Percentiles rank a stretch among this genome's conserved stretches.
Evolutionary conservation across 176 grass and related monocot genomes (phyloP).

Genomic region (Thinopyrum elongatum): DNA sequence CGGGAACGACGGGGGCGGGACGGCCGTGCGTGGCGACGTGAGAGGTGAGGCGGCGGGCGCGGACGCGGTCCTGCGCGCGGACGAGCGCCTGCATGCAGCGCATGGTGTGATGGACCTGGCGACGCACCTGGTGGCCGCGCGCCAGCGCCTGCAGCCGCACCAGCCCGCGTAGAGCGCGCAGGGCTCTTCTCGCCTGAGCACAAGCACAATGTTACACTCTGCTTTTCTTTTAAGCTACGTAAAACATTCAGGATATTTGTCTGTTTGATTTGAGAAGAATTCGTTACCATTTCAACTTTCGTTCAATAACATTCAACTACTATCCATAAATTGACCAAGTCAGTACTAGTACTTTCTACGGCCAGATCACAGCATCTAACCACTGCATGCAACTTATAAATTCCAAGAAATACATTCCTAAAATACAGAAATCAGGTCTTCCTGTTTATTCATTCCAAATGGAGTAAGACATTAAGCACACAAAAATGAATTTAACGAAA

Average conservation of each 20-base stretch:
- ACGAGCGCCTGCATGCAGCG: constrained; percentile 79
- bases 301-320: too few species aligned
- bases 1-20: not conserved
- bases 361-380: too few species aligned
- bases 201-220: not conserved
- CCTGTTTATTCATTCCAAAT: too few species aligned
- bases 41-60: constrained; percentile 46
- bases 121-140: constrained; percentile 72
- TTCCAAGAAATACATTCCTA: too few species aligned
- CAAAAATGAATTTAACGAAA: too few species aligned
- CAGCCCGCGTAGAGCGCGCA: constrained; percentile 56
- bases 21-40: not conserved
- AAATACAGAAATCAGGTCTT: too few species aligned
- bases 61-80: constrained; percentile 73
- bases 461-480: too few species aligned
- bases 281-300: too few species aligned
- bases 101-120: constrained; percentile 80
- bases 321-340: too few species aligned
- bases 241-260: not conserved
- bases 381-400: too few species aligned
- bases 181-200: constrained; percentile 53
- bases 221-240: not conserved
- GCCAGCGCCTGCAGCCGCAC: constrained; percentile 83
- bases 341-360: too few species aligned
- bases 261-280: too few species aligned